Evolutionary conservation across 768 basidiomycete genomes (phyloP), one percentile per base, ranked within the genome.

Genomic region (Boletus reticulatus): DNA sequence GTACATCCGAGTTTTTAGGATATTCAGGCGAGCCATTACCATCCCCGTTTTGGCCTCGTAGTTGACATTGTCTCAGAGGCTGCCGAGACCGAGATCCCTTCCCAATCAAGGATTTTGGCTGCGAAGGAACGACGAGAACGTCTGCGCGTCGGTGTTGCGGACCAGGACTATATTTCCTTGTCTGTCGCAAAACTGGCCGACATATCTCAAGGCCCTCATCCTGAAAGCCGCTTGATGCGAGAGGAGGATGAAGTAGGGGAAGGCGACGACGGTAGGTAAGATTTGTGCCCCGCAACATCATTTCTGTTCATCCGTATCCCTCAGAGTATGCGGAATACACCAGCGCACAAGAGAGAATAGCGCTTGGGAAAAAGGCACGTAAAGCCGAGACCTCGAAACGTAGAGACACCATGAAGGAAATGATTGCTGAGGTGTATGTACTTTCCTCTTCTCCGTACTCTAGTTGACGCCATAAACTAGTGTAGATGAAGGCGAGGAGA

Each of bases 221-320:
- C 92, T 8, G 88, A 87, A 61, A 92, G 90, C 67, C 81, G 92
- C 10, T 73, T 94, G 27, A 67, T 89, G 72, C 77, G 92, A 47
- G 92, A 94, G 70, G 92, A 94, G 39, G 92, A 94, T 68, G 90
- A 94, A 59, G 67, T 91, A 2, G 92, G 92, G 12, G 90, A 94
- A 66, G 91, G 85, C 3, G 92, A 94, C 38, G 92, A 94, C 59
- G 92, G 92, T 92, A 62, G 41, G 81, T 68, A 19, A 48, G 46
- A 53, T 20, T 49, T 50, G 16, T n/a, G 2, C 12, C 22, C 27
- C 19, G 34, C 31, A 19, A 4, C 6, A 36, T 36, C 49, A 57
- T 57, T 56, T 38, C 12, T 52, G 19, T 53, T 58, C 57, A 56
- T 54, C 39, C 44, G 34, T 43, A 49, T 42, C 42, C 16, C 39